phyloP scores from a whole-genome alignment of 345 rosid genomes.

The Linum tenue region DNA sequence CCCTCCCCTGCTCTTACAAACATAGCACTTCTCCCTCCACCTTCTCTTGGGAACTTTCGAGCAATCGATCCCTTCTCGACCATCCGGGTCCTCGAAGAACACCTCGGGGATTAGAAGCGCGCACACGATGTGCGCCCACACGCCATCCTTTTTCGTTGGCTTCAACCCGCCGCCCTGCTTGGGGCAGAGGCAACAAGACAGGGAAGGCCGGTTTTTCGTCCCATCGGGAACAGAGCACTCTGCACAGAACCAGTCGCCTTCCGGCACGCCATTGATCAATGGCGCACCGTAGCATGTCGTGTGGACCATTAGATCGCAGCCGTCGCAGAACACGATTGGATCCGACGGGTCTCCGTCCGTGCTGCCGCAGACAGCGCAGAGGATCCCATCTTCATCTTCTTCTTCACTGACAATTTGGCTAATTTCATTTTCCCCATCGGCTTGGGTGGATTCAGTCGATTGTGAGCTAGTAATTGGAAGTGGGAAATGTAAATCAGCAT shows the following conservation, averaged over 20 bases:
- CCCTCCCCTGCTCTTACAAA: constrained; percentile 50
- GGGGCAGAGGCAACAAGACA: constrained; percentile 62
- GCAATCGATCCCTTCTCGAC: constrained; percentile 68
- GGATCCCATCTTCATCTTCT: constrained; percentile 64
- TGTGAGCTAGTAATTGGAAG: not conserved
- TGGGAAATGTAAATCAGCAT: not conserved
- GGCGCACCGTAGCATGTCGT: constrained; percentile 81
- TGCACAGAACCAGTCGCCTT: constrained; percentile 80
- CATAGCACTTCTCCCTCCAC: constrained; percentile 52
- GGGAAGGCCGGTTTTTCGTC: not conserved
- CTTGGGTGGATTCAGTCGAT: not conserved
- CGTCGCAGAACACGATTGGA: constrained; percentile 93
- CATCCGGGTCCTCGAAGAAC: constrained; percentile 75
- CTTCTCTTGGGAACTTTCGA: constrained; percentile 51
- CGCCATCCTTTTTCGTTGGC: constrained; percentile 34
- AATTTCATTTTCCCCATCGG: not conserved
- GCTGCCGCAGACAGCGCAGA: constrained; percentile 80
- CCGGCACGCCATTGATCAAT: constrained; percentile 51
- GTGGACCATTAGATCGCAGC: constrained; percentile 93
- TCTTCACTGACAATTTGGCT: not conserved
- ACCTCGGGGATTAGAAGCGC: constrained; percentile 79
- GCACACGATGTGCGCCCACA: constrained; percentile 81
- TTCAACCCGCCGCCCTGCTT: constrained; percentile 55
- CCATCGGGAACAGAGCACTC: constrained; percentile 30
- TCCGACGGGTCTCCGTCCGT: constrained; percentile 90